These are phyloP conservation scores for Thalassia testudinum DNA, from an alignment of 116 monocot species.

Conservation along the genomic window DNA sequence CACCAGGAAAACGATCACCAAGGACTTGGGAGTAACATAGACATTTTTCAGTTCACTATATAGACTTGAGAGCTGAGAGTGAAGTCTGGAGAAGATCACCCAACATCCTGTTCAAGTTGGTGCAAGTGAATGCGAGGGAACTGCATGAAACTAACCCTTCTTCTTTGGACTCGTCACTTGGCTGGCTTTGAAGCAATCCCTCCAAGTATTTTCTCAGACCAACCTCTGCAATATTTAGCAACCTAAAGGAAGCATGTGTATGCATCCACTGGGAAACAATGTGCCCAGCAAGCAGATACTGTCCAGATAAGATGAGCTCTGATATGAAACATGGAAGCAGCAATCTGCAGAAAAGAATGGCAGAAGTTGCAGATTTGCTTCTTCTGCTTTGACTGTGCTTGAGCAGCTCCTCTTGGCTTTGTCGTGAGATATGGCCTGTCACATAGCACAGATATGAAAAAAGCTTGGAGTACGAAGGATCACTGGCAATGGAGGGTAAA, in stretches of 20 bases:
- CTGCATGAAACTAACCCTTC: constrained; percentile 7
- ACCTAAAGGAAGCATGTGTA: constrained; percentile 36
- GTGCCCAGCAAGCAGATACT: constrained; percentile 56
- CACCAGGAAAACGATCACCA: too few species aligned
- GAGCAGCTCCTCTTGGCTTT: constrained; percentile 38
- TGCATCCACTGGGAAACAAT: constrained; percentile 73
- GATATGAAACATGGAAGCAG: constrained; percentile 63
- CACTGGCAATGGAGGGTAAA: constrained; percentile 14
- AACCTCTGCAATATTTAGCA: constrained; percentile 41
- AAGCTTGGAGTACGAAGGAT: constrained; percentile 25
- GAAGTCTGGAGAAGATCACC: constrained; percentile 8
- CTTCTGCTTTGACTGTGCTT: constrained; percentile 7
- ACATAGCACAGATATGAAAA: constrained; percentile 60
- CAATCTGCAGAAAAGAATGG: constrained; percentile 23
- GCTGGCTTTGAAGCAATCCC: constrained; percentile 9
- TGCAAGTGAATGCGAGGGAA: constrained; percentile 9
- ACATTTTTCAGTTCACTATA: not conserved
- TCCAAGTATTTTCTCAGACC: constrained; percentile 59
- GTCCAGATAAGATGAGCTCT: constrained; percentile 45
- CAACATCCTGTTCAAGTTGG: constrained; percentile 11
- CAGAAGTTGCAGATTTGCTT: constrained; percentile 1
- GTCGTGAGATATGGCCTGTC: constrained; percentile 41
- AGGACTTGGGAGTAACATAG: too few species aligned
- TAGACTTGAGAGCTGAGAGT: constrained; percentile 4
- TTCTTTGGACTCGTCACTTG: not conserved